Evolutionary conservation across 2,329 filamentous ascomycete genomes (phyloP).

Genomic region (Chalaropsis ovoidea): DNA sequence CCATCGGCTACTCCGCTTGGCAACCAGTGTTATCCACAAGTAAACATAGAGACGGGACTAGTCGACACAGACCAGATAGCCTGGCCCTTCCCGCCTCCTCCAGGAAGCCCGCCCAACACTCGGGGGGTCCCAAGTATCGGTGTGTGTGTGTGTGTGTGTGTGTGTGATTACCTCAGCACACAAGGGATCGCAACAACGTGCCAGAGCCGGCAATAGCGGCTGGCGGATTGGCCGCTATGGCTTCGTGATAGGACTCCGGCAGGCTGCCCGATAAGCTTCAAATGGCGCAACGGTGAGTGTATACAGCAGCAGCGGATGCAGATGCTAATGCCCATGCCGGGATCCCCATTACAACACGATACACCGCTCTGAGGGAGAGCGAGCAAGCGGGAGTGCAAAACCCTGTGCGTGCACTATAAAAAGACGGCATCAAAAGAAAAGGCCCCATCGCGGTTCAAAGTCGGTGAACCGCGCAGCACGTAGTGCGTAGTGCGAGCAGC

Average conservation of each 20-base stretch:
- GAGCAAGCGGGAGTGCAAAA: too few relatives aligned
- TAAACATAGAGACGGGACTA: neutral
- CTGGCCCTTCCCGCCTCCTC: neutral
- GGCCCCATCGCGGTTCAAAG: neutral
- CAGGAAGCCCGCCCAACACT: neutral
- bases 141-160: too few relatives aligned
- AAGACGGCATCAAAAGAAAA: neutral
- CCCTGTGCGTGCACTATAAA: neutral
- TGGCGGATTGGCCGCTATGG: neutral
- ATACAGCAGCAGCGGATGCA: too few relatives aligned
- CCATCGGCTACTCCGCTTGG: neutral
- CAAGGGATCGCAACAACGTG: neutral
- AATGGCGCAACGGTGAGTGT: neutral
- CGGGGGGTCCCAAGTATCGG: neutral
- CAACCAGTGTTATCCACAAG: neutral
- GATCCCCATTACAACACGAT: constrained; percentile 2
- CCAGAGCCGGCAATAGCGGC: neutral
- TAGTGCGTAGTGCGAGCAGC: too few relatives aligned
- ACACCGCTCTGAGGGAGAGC: neutral
- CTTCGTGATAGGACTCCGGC: neutral
- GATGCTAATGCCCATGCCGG: neutral
- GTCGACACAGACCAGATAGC: neutral
- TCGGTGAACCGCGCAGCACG: neutral
- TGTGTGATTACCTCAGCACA: neutral
- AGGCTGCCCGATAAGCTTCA: neutral